Evolutionary conservation across 129 eudicot species (phyloP).

Genomic region (Flaveria linearis): DNA sequence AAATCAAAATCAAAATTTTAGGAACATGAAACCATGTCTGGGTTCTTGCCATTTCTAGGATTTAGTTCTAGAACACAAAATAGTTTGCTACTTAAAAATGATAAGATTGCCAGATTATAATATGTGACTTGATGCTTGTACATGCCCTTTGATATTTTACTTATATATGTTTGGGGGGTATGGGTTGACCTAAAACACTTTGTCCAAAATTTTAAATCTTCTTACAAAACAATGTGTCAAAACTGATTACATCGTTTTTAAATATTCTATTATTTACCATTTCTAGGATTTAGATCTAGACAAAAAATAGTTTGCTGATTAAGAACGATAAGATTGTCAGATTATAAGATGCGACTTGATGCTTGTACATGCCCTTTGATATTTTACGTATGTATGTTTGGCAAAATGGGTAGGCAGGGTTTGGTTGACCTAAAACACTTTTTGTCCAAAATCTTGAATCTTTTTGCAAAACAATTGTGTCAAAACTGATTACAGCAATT

Average conservation of each 20-base stretch:
- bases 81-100: conserved; percentile 9
- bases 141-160: background rate
- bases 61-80: background rate
- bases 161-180: background rate
- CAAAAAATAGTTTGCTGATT: background rate
- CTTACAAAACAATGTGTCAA: background rate
- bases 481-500: background rate
- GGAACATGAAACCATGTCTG: background rate
- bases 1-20: background rate
- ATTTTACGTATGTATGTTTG: background rate
- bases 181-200: background rate
- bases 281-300: conserved; percentile 9
- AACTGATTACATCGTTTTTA: background rate
- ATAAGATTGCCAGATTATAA: background rate
- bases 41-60: conserved; percentile 10
- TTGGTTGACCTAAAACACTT: background rate
- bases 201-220: background rate
- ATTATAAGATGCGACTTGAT: background rate
- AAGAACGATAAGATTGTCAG: conserved; percentile 13
- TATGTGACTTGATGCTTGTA: conserved; percentile 1
- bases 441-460: background rate
- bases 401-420: background rate
- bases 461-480: background rate
- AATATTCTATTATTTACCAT: conserved; percentile 12
- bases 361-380: conserved; percentile 13